phyloP scores from a whole-genome alignment of 2,329 filamentous ascomycete species.

The Huntiella decipiens region DNA sequence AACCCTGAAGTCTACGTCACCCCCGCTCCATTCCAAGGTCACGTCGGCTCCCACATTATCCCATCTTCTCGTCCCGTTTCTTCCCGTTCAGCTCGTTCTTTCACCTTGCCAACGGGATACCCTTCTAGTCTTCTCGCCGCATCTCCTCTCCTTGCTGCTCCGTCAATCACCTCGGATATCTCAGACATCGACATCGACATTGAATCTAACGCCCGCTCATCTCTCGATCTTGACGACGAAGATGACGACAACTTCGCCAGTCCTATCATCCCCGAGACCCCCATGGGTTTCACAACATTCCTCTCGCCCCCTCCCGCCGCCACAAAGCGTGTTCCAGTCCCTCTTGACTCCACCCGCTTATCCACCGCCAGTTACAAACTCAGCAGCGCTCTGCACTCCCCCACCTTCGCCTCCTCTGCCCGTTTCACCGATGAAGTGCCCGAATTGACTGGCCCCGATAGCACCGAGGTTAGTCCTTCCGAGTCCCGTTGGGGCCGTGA shows the following conservation, averaged over 20 bases:
- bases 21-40: slow-evolving; percentile 4
- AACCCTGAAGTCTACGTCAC: slow-evolving; percentile 8
- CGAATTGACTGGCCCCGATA: background rate
- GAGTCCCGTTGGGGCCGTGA: background rate
- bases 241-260: slow-evolving; percentile 42
- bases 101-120: slow-evolving; percentile 3
- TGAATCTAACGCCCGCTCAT: background rate
- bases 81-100: slow-evolving; percentile 4
- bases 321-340: slow-evolving; percentile 20
- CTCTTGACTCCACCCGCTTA: slow-evolving; percentile 2
- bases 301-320: slow-evolving; percentile 33
- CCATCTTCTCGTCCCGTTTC: slow-evolving; percentile 2
- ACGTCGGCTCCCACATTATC: background rate
- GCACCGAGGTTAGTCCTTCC: background rate
- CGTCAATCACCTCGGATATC: background rate
- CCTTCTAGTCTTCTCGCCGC: slow-evolving; percentile 4
- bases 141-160: background rate
- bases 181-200: background rate
- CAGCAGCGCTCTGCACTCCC: slow-evolving; percentile 5
- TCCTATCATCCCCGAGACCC: slow-evolving; percentile 26
- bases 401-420: slow-evolving; percentile 1
- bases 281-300: slow-evolving; percentile 23
- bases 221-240: slow-evolving; percentile 24
- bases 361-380: slow-evolving; percentile 1
- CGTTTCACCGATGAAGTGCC: background rate